phyloP scores from a whole-genome alignment of 306 rosid genomes.

The Luffa aegyptiaca region DNA sequence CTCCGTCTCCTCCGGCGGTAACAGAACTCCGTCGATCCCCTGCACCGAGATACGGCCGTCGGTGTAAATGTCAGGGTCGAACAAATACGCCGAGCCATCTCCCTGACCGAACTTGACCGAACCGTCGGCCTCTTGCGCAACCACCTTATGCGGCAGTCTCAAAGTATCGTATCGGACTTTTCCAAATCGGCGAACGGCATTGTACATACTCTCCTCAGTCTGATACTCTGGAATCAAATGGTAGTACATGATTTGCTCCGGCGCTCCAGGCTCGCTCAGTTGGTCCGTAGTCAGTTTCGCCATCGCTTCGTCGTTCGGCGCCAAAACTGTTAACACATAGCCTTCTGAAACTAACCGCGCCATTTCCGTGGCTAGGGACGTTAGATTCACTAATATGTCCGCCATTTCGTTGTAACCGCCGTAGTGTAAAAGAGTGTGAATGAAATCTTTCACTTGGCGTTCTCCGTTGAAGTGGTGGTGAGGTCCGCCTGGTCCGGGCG shows the following conservation, averaged over 20 bases:
- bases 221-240: conserved; percentile 75
- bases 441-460: conserved; percentile 61
- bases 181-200: conserved; percentile 69
- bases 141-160: conserved; percentile 56
- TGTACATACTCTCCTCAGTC: conserved; percentile 85
- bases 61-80: conserved; percentile 73
- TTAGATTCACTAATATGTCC: conserved; percentile 61
- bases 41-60: conserved; percentile 79
- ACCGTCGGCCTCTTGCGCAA: conserved; percentile 71
- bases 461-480: conserved; percentile 76
- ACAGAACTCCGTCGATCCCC: conserved; percentile 69
- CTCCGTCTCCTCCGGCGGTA: conserved; percentile 35
- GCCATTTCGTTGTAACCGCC: conserved; percentile 87
- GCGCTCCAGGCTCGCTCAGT: conserved; percentile 83
- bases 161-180: conserved; percentile 59
- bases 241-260: conserved; percentile 75
- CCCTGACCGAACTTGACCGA: conserved; percentile 67
- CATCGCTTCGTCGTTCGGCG: conserved; percentile 83
- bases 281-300: conserved; percentile 75
- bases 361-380: conserved; percentile 70
- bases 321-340: conserved; percentile 59
- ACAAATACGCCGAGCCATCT: conserved; percentile 63
- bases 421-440: conserved; percentile 59
- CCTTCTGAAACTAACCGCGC: conserved; percentile 73
- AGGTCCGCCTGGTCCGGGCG: conserved; percentile 76